These are phyloP conservation scores for Acanthamoeba comandoni DNA, from an alignment of 208 protist genomes.

Conservation along the genomic window DNA sequence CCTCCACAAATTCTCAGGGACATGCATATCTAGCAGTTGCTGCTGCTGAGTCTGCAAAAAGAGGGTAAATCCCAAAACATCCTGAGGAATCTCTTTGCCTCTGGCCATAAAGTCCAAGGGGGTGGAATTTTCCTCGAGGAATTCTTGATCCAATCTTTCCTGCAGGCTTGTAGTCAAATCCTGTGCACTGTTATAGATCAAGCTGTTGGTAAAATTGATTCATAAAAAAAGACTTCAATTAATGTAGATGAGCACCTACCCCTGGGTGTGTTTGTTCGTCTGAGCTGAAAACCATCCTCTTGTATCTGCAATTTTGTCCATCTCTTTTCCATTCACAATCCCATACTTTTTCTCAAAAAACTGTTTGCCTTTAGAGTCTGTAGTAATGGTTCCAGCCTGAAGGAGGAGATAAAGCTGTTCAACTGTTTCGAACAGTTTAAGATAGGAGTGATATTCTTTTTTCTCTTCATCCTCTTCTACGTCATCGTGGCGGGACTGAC, in stretches of 20 bases:
- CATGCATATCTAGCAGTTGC: constrained; percentile 48
- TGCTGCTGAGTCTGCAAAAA: constrained; percentile 47
- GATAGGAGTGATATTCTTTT: constrained; percentile 64
- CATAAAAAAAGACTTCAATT: too few species aligned
- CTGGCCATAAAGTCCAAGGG: constrained; percentile 68
- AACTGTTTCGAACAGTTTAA: constrained; percentile 39
- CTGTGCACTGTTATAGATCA: too few species aligned
- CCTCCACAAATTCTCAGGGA: constrained; percentile 45
- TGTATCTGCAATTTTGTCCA: constrained; percentile 50
- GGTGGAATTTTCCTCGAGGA: constrained; percentile 32
- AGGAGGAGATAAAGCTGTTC: constrained; percentile 49
- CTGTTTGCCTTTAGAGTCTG: constrained; percentile 37
- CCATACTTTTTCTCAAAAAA: constrained; percentile 74
- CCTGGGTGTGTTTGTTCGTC: neutral
- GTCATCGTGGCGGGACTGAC: constrained; percentile 1
- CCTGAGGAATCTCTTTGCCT: constrained; percentile 17
- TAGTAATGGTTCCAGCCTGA: constrained; percentile 1
- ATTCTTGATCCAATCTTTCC: constrained; percentile 35
- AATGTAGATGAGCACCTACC: too few species aligned
- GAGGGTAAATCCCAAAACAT: constrained; percentile 63
- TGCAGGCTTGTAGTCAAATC: neutral
- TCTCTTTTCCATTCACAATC: constrained; percentile 38
- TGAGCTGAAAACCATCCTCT: constrained; percentile 43
- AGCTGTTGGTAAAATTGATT: too few species aligned
- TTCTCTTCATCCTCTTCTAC: constrained; percentile 39